These are phyloP conservation scores for Mortierella polycephala DNA, from an alignment of 371 early-diverging fungal genomes.

Conservation along the genomic window DNA sequence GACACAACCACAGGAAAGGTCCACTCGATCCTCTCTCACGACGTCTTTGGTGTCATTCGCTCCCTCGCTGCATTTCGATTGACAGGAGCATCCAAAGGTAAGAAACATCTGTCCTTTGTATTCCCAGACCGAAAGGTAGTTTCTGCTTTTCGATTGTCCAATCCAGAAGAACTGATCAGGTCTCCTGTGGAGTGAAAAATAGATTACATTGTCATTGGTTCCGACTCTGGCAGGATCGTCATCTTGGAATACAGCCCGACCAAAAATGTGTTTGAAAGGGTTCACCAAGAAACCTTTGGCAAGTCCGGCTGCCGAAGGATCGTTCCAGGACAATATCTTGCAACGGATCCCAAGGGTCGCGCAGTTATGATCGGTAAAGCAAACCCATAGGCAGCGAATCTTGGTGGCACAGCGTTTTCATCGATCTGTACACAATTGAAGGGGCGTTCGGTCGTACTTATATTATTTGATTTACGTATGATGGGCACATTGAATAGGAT, in stretches of 20 bases:
- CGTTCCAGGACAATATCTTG: constrained; percentile 96
- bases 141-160: too few species aligned
- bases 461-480: not conserved
- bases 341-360: constrained; percentile 96
- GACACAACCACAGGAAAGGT: constrained; percentile 89
- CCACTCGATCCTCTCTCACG: constrained; percentile 74
- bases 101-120: too few species aligned
- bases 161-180: constrained; percentile 3
- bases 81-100: constrained; percentile 81
- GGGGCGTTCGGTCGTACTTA: not conserved
- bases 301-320: constrained; percentile 91
- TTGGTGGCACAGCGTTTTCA: too few species aligned
- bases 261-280: constrained; percentile 80
- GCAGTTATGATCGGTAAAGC: constrained; percentile 90
- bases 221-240: constrained; percentile 92
- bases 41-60: constrained; percentile 90
- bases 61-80: constrained; percentile 79
- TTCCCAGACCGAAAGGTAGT: not conserved
- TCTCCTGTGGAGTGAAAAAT: not conserved
- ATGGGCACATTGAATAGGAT: constrained; percentile 57
- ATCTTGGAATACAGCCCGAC: constrained; percentile 90
- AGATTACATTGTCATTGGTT: constrained; percentile 92
- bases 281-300: constrained; percentile 96
- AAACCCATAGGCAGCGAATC: not conserved
- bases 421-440: too few species aligned